Evolutionary conservation across 2,329 filamentous ascomycete species (phyloP).

Genomic region (Alternaria arbusti): DNA sequence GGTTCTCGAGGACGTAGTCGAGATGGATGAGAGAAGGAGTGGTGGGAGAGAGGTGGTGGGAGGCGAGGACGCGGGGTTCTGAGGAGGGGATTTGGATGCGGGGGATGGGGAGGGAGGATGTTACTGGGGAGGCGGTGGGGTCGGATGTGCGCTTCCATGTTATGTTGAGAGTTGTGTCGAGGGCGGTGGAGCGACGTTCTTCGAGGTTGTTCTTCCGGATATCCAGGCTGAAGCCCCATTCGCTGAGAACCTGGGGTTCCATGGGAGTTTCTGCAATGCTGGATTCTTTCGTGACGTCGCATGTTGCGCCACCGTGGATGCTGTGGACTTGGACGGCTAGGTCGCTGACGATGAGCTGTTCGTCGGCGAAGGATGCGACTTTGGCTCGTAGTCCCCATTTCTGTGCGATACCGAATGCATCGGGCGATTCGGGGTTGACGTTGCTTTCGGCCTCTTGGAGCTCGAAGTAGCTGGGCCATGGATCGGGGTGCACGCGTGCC

Average conservation of each 20-base stretch:
- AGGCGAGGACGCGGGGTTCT: constrained; percentile 82
- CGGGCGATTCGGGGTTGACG: constrained; percentile 37
- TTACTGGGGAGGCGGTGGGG: constrained; percentile 36
- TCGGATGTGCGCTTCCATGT: constrained; percentile 71
- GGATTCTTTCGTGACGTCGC: constrained; percentile 50
- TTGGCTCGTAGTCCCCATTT: constrained; percentile 79
- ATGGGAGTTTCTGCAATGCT: constrained; percentile 51
- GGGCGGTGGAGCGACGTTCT: constrained; percentile 74
- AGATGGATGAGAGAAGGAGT: constrained; percentile 46
- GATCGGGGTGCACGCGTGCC: constrained; percentile 75
- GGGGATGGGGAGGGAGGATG: constrained; percentile 74
- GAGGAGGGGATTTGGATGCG: constrained; percentile 79
- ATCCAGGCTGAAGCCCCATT: constrained; percentile 74
- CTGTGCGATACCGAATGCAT: constrained; percentile 72
- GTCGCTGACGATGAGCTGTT: constrained; percentile 66
- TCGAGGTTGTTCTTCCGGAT: constrained; percentile 81
- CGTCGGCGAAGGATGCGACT: constrained; percentile 76
- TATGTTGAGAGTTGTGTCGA: constrained; percentile 78
- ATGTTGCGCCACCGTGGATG: constrained; percentile 68
- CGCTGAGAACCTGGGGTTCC: constrained; percentile 70
- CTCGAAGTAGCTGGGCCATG: constrained; percentile 89
- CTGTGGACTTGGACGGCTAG: constrained; percentile 68
- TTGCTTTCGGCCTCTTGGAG: constrained; percentile 55
- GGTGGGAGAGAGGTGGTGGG: constrained; percentile 46
- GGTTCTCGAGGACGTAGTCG: constrained; percentile 84